Conservation (phyloP, 371 early-diverging fungal species). For the Capniomyces stellatus region DNA sequence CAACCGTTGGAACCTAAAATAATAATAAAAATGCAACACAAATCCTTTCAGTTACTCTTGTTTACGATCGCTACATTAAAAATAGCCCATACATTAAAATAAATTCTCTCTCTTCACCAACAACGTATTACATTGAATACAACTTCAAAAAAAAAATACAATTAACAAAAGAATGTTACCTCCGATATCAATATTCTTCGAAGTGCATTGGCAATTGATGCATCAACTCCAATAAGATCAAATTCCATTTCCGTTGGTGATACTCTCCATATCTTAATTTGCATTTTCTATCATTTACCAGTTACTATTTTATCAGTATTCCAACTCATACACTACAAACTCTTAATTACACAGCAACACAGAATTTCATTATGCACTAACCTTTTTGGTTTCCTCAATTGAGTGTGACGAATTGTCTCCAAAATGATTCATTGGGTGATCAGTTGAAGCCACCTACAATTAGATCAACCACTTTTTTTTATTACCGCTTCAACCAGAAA, state of each 20-base stretch:
- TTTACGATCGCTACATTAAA: too few species aligned
- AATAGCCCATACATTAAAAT: too few species aligned
- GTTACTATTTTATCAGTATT: too few species aligned
- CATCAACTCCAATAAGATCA: slow-evolving; percentile 86
- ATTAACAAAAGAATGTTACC: slow-evolving; percentile 20
- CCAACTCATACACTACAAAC: too few species aligned
- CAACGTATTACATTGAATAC: background rate
- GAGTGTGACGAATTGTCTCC: background rate
- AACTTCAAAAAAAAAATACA: too few species aligned
- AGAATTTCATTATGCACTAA: too few species aligned
- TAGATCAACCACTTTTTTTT: too few species aligned
- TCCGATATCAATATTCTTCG: slow-evolving; percentile 91
- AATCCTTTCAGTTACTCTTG: too few species aligned
- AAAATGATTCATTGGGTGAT: background rate
- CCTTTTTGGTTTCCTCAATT: background rate
- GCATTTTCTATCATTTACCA: slow-evolving; percentile 34
- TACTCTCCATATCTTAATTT: slow-evolving; percentile 43
- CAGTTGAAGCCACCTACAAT: too few species aligned
- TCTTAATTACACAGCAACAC: too few species aligned
- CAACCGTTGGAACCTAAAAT: slow-evolving; percentile 78
- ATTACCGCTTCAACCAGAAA: too few species aligned
- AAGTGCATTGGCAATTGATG: slow-evolving; percentile 91
- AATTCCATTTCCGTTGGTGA: slow-evolving; percentile 72
- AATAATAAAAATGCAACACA: slow-evolving; percentile 11
- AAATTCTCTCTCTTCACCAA: too few species aligned